phyloP scores from a whole-genome alignment of 345 rosid species.

The Citrus hindsii region DNA sequence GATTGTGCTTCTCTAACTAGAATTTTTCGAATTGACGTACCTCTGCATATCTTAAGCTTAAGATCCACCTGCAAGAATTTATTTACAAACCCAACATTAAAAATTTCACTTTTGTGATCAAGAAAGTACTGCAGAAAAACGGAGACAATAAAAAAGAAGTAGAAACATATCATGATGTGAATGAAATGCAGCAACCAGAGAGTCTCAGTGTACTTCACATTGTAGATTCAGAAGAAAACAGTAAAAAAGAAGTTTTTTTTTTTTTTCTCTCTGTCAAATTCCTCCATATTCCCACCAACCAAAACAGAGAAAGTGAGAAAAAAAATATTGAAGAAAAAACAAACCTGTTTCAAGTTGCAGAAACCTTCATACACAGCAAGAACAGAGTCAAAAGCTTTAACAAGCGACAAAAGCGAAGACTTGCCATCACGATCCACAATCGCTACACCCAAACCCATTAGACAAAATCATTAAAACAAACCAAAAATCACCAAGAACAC shows the following conservation, averaged over 20 bases:
- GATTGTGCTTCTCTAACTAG: constrained; percentile 79
- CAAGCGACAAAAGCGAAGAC: constrained; percentile 74
- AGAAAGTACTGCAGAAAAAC: neutral
- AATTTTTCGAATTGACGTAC: constrained; percentile 54
- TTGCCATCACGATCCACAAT: constrained; percentile 59
- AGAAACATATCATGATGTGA: neutral
- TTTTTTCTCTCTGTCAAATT: neutral
- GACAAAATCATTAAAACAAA: neutral
- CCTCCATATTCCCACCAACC: constrained; percentile 4
- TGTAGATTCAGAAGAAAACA: neutral
- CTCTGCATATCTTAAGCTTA: constrained; percentile 89
- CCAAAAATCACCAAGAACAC: neutral
- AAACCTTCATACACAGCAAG: constrained; percentile 91
- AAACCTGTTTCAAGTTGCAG: constrained; percentile 97
- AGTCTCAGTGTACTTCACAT: neutral
- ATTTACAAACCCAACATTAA: constrained; percentile 1
- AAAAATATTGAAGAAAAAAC: neutral
- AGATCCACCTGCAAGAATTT: constrained; percentile 70
- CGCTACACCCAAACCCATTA: constrained; percentile 25
- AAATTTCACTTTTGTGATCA: neutral
- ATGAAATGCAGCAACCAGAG: neutral
- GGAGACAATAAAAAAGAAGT: neutral
- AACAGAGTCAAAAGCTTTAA: constrained; percentile 79
- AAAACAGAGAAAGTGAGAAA: constrained; percentile 1
- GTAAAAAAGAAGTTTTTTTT: neutral